Evolutionary conservation across 768 basidiomycete species (phyloP), one percentile per base, ranked within the genome.

Genomic region (Suillus discolor): DNA sequence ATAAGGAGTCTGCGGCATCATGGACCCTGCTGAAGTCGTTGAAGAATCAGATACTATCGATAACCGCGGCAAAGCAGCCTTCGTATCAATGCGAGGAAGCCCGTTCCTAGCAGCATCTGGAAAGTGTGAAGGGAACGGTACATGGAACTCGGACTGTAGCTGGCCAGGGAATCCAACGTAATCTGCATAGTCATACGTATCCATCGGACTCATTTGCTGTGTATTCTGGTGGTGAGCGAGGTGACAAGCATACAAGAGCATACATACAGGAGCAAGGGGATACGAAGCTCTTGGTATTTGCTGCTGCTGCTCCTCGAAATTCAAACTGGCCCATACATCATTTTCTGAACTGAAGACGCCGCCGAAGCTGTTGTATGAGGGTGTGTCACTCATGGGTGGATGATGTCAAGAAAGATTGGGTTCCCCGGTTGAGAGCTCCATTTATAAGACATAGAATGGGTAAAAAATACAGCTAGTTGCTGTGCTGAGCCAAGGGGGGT

Each of bases 401-500:
- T 39, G 38, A 31, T 31, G 31, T 57, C 36, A 38, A 34, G 57
- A 39, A 39, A 20, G 39, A 41, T 55, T 6, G 53, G 9, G 7
- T 28, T 20, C 15, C 4, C 51, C 7, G 2, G 18, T 55, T 1
- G 18, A 6, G 18, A 31, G 16, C 9, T 9, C 54, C 13, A n/a
- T 25, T 59, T 60, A 38, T 9, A 45, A 25, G 55, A 38, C 38
- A 59, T 25, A 18, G 36, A 39, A 39, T 8, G 11, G 23, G 8
- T 31, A 31, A 31, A 8, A 39, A 25, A 59, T 60, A 60, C 57
- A 60, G 39, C 39, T 41, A 16, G 25, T 60, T 60, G 57, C 57
- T 60, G 57, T 60, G 57, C 18, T 41, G 57, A 60, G 57, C 57
- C 57, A 60, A 60, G 57, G 57, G 16, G 57, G 39, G 57, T 60